Percentiles rank a stretch among this genome's conserved stretches.
Conservation (phyloP, 169 alveolate species). For the Cryptosporidium sp. region DNA sequence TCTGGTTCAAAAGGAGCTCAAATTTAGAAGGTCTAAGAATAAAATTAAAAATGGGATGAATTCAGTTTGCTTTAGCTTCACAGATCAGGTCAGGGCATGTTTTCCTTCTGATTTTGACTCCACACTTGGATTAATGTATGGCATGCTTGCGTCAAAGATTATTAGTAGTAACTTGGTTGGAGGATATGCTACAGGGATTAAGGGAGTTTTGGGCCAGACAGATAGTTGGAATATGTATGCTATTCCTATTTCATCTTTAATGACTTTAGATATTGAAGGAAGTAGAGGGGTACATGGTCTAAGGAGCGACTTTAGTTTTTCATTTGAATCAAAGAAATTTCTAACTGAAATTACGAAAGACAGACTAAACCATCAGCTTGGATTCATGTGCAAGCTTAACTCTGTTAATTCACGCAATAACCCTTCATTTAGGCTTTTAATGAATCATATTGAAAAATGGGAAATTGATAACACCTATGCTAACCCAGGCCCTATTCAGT, state of each 20-base stretch:
- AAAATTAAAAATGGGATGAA: conserved; percentile 90
- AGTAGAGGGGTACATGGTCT: conserved; percentile 59
- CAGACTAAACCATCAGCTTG: conserved; percentile 63
- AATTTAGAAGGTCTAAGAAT: conserved; percentile 88
- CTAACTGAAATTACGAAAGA: conserved; percentile 84
- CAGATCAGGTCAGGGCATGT: conserved; percentile 98
- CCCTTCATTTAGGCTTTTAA: conserved; percentile 67
- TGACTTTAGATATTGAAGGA: conserved; percentile 13
- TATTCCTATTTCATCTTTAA: conserved; percentile 26
- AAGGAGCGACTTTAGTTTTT: conserved; percentile 82
- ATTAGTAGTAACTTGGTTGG: conserved; percentile 41
- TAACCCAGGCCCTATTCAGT: conserved; percentile 97
- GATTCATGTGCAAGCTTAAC: conserved; percentile 16
- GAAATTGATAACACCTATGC: conserved; percentile 90
- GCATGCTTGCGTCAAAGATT: conserved; percentile 77
- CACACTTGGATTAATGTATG: conserved; percentile 92
- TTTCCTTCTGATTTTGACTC: conserved; percentile 96
- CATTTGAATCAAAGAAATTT: conserved; percentile 45
- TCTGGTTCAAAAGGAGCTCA: conserved; percentile 93
- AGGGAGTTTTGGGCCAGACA: conserved; percentile 6
- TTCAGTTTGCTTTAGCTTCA: conserved; percentile 95
- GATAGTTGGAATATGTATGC: conserved; percentile 66
- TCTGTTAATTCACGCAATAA: background rate
- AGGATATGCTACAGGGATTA: conserved; percentile 48
- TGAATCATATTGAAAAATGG: conserved; percentile 89